A percentile compares a stretch with the other conserved stretches of the same genome.
phyloP scores from a whole-genome alignment of 257 asterid species.

The Gardenia jasminoides region DNA sequence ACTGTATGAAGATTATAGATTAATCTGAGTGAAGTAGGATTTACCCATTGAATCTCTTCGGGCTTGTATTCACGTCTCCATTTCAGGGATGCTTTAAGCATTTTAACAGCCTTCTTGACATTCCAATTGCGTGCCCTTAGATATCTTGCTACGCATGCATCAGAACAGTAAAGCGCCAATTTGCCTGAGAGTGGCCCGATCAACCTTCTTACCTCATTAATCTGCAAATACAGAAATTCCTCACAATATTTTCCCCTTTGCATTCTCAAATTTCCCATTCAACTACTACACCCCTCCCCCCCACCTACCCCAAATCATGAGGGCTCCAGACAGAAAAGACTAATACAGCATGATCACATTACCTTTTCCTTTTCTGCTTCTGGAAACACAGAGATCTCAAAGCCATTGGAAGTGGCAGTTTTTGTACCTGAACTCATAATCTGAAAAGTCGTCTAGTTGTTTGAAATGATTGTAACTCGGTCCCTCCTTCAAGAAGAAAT shows the following conservation, averaged over 20 bases:
- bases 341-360: neutral
- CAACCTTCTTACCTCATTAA: slow-evolving; percentile 64
- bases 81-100: slow-evolving; percentile 76
- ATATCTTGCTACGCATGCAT: slow-evolving; percentile 65
- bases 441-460: slow-evolving; percentile 12
- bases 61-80: slow-evolving; percentile 85
- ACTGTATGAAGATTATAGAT: neutral
- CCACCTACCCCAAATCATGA: neutral
- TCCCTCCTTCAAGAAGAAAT: slow-evolving; percentile 3
- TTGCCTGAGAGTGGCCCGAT: slow-evolving; percentile 74
- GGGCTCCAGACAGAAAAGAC: neutral
- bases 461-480: slow-evolving; percentile 1
- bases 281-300: neutral
- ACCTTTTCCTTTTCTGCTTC: slow-evolving; percentile 65
- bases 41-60: slow-evolving; percentile 84
- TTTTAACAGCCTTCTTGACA: slow-evolving; percentile 83
- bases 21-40: neutral
- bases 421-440: slow-evolving; percentile 45
- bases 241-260: neutral
- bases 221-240: slow-evolving; percentile 39
- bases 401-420: slow-evolving; percentile 33
- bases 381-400: slow-evolving; percentile 40
- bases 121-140: slow-evolving; percentile 85
- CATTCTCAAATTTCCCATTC: neutral
- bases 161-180: slow-evolving; percentile 58